Base-by-base conservation (phyloP, 169 alveolate species). In the Perkinsus olseni region DNA sequence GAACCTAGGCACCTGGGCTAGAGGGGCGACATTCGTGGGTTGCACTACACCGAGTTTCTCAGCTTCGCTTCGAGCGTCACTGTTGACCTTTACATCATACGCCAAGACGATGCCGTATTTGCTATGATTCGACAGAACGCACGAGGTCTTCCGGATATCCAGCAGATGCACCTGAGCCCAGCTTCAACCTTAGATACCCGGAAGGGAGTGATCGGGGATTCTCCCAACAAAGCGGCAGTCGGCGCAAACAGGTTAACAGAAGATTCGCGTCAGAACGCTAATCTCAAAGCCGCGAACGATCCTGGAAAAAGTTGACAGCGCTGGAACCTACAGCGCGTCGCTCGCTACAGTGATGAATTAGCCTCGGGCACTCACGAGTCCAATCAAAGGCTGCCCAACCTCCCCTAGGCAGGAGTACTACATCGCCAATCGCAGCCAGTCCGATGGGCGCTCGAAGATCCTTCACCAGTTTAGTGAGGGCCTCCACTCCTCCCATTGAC, bases 21-120 rank as follows among this genome's bases (percentile, higher is more conserved):
- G 0, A 99, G 99, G 94, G 97, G 99, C 96, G 97, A 97, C 37
- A 99, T 99, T 74, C 98, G 99, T 24, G 99, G 97, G 91, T 94
- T 13, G 28, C 28, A 28, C 91, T 31, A 38, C 91, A 8, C 48
- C 91, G 40, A 36, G 91, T 24, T 38, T 74, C 20, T 74, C 48
- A 4, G 91, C 40, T 38, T 36, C 91, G 39, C 13, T 38, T 31
- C 38, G 28, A 36, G 91, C 38, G 8, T 38, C 92, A 10, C 21
- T 11, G 0, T 45, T 45, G 36, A 62, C 82, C 82, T 62, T 62
- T 24, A 62, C 82, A 28, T 62, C 82, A 24, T 21, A 62, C 37
- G 82, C 82, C 37, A 62, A 24, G 13, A 62, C 17, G 34, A 62
- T 28, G 31, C 82, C 34, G 82, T 21, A 62, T 28, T 62, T 62